These are phyloP conservation scores for Lojkania enalia DNA, from an alignment of 2,329 filamentous ascomycete species.

Conservation along the genomic window DNA sequence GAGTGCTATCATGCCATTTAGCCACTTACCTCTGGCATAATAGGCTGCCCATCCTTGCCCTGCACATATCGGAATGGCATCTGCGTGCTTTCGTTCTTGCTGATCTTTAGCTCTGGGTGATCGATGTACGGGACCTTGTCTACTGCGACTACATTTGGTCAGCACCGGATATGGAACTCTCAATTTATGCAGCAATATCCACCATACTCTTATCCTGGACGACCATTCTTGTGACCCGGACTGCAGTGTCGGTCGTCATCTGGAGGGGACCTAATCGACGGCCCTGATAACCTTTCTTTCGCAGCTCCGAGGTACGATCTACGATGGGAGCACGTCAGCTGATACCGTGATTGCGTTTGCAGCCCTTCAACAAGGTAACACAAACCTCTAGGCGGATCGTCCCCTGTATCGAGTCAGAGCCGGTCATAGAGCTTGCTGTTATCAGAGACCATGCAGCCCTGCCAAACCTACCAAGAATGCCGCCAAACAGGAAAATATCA, in stretches of 20 bases:
- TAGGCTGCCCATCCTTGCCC: constrained; percentile 71
- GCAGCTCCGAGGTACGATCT: constrained; percentile 95
- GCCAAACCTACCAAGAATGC: constrained; percentile 76
- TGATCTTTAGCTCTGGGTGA: constrained; percentile 85
- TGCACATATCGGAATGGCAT: constrained; percentile 98
- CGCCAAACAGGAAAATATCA: constrained; percentile 92
- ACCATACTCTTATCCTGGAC: constrained; percentile 77
- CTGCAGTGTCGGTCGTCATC: constrained; percentile 98
- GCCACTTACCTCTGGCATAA: constrained; percentile 81
- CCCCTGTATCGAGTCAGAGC: constrained; percentile 60
- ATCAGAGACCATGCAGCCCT: background rate
- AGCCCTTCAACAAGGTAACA: constrained; percentile 17
- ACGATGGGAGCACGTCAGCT: constrained; percentile 25
- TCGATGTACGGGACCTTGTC: constrained; percentile 82
- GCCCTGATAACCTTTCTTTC: constrained; percentile 89
- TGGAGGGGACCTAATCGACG: constrained; percentile 87
- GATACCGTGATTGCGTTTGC: constrained; percentile 8
- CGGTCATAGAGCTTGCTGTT: background rate
- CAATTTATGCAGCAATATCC: background rate
- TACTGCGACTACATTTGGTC: constrained; percentile 64
- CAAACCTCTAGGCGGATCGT: constrained; percentile 89
- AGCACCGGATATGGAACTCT: constrained; percentile 15
- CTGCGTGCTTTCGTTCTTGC: constrained; percentile 88
- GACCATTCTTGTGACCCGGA: constrained; percentile 87
- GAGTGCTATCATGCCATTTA: constrained; percentile 14